phyloP scores from a whole-genome alignment of 768 basidiomycete genomes.

The Lactarius psammicola region DNA sequence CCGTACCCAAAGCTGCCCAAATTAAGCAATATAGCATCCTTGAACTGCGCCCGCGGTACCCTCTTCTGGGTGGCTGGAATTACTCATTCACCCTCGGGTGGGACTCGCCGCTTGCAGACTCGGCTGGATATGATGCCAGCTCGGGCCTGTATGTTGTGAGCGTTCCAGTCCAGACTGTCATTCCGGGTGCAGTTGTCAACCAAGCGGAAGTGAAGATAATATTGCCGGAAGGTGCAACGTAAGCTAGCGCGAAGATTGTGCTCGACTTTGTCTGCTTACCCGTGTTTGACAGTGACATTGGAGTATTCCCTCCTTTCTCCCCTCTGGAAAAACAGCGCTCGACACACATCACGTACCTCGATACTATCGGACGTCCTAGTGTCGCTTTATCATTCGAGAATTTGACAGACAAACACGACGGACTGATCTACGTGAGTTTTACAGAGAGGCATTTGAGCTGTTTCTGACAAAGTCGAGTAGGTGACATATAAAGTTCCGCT shows the following conservation, averaged over 20 bases:
- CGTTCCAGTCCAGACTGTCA: constrained; percentile 81
- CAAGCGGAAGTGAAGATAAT: constrained; percentile 77
- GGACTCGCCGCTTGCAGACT: constrained; percentile 82
- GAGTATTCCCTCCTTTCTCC: constrained; percentile 75
- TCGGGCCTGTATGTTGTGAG: constrained; percentile 69
- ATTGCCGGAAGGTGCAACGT: constrained; percentile 95
- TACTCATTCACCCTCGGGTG: constrained; percentile 94
- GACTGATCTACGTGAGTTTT: constrained; percentile 74
- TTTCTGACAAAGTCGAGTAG: constrained; percentile 41
- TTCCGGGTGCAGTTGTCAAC: constrained; percentile 79
- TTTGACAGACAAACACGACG: constrained; percentile 76
- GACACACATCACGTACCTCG: constrained; percentile 86
- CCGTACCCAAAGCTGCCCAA: constrained; percentile 55
- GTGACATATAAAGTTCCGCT: constrained; percentile 84
- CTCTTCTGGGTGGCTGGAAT: constrained; percentile 95
- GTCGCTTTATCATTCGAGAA: constrained; percentile 70
- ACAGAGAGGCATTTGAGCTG: neutral
- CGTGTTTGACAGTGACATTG: constrained; percentile 59
- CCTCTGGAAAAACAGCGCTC: constrained; percentile 57
- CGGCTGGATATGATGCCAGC: constrained; percentile 59
- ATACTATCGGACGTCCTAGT: constrained; percentile 83
- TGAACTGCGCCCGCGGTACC: constrained; percentile 87
- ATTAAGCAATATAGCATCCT: constrained; percentile 61
- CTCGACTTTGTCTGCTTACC: constrained; percentile 17
- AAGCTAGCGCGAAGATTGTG: constrained; percentile 39